Evolutionary conservation across 2,329 filamentous ascomycete species (phyloP), one percentile per base, ranked within the genome.

Genomic region (Colletotrichum gloeosporioides): DNA sequence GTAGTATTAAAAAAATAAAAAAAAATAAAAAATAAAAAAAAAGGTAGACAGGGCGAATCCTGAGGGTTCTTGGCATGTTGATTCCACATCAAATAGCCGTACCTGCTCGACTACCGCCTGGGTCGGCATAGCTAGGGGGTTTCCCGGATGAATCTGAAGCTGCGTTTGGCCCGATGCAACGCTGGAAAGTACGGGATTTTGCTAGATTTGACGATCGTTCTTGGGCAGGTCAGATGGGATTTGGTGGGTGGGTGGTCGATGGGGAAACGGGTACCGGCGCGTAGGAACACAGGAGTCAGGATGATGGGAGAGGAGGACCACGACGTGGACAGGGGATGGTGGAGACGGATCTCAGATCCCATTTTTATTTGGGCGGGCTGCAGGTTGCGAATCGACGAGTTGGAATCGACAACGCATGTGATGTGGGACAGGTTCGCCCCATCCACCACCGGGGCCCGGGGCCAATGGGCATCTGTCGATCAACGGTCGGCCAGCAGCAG

Each of bases 401-500:
- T 16, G 39, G 59, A 69, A 53, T 55, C n/a, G 55, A 62, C 64
- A 34, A 49, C 18, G 39, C 39, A n/a, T 44, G 39, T 57, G 15
- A 22, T 10, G 61, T 72, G 36, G 69, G 27, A 62, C 59, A 62
- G 39, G 53, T 63, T 75, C 53, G 69, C 68, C 69, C 73, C 62
- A 57, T 72, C 36, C 15, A 44, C 39, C 18, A 44, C 36, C 36
- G 25, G 36, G 34, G 73, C 29, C 61, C 61, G 34, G 68, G 36
- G 72, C 72, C 72, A 75, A 75, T 75, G 62, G 73, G 31, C 64
- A 62, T 34, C 55, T 53, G 71, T 73, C 64, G 71, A 75, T 75
- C 73, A 75, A 75, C 68, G 73, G 73, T 75, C 62, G 29, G 59
- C 66, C 39, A 59, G 67, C 66, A 71, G 57, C 57, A 71, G 53